Percentiles rank a stretch among this genome's conserved stretches.
Conservation (phyloP, 192 early-diverging fungal species). For the Coemansia sp. region DNA sequence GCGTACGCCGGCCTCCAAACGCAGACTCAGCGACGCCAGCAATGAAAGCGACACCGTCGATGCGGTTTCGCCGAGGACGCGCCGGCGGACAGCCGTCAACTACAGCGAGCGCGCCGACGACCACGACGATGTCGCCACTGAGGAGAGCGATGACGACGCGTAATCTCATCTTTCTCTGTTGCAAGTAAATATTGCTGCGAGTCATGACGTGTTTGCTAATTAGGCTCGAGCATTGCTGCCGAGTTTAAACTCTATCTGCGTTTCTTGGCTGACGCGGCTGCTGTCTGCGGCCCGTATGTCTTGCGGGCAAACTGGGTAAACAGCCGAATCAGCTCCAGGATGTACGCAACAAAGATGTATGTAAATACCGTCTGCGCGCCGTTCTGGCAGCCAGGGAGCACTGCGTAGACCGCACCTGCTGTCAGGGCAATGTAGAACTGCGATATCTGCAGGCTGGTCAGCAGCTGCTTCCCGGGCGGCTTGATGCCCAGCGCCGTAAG, state of each 20-base stretch:
- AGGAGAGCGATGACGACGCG: conserved; percentile 8
- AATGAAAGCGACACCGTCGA: conserved; percentile 17
- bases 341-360: conserved; percentile 65
- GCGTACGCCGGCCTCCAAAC: conserved; percentile 31
- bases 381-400: conserved; percentile 59
- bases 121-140: conserved; percentile 7
- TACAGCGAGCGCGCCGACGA: conserved; percentile 10
- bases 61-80: conserved; percentile 31
- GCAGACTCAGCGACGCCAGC: conserved; percentile 11
- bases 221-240: too few species aligned
- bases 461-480: conserved; percentile 76
- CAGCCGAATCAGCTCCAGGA: conserved; percentile 71
- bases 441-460: conserved; percentile 78
- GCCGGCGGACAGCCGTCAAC: conserved; percentile 21
- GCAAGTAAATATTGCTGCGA: background rate
- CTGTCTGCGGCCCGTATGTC: conserved; percentile 53
- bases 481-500: conserved; percentile 68
- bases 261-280: conserved; percentile 11
- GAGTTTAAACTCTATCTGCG: conserved; percentile 8
- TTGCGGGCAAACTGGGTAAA: conserved; percentile 78
- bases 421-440: conserved; percentile 77
- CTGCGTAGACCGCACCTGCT: conserved; percentile 60
- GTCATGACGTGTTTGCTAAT: too few species aligned
- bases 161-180: background rate
- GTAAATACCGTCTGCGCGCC: conserved; percentile 60